Base-by-base conservation (phyloP, 495 filamentous ascomycete genomes). In the Xylaria nigripes region DNA sequence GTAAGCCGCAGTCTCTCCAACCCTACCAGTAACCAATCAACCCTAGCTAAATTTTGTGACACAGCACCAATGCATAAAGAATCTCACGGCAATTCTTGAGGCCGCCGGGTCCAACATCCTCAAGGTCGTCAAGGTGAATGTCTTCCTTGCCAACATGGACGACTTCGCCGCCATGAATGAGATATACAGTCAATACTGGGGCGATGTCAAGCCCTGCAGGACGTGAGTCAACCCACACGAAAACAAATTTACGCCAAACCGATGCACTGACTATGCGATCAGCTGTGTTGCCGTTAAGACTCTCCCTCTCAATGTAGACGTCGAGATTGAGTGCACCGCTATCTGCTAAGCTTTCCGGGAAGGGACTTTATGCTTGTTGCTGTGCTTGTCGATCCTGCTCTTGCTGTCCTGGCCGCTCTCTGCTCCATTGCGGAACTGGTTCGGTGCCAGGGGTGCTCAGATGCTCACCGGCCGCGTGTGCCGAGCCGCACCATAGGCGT, bases 281-380 rank as follows among this genome's bases (percentile, higher is more conserved):
- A 87, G 83, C 61, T 90, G 87, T 70, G 82, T 91, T 56, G 87
- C 85, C 44, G 87, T 87, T 46, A 76, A 77, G 59, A 77, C 84
- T 69, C 71, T 90, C 62, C 87, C 87, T n/a, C 85, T 87, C 70
- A 82, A 82, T 45, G 85, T 86, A 46, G 77, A 78, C 19, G 81
- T 90, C 50, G 87, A 90, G 79, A 89, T 91, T 65, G 87, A 90
- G 75, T 84, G 81, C 65, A 78, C 59, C n/a, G 65, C 65, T 30
- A 63, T 58, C 68, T 65, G 63, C 54, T 58, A 41, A 48, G 19
- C 19, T 55, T 12, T 32, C 19, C 1, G 5, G 15, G 43, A 40
- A 12, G 32, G 13, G 5, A 7, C 36, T 2, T 44, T 13, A 7
- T 30, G 13, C 23, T 30, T 16, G 24, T 25, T 21, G 6, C 18